These are phyloP conservation scores for Aspergillus olivimuriae DNA, from an alignment of 495 filamentous ascomycete genomes.

Conservation along the genomic window DNA sequence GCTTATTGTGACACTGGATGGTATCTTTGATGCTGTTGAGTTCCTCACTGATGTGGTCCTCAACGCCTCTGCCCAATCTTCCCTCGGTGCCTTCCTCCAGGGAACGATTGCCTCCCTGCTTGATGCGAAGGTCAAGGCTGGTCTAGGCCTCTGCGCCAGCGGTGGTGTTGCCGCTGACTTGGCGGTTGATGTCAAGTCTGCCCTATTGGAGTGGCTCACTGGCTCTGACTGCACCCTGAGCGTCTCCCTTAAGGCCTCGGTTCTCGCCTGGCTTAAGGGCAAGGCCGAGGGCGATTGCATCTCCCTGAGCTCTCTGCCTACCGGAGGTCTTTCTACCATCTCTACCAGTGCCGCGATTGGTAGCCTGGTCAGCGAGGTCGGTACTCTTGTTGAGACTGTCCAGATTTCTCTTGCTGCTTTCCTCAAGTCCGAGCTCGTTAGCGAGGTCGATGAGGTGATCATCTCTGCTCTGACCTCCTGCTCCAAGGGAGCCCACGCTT, in stretches of 20 bases:
- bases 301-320: constrained; percentile 22
- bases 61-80: constrained; percentile 23
- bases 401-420: constrained; percentile 31
- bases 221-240: constrained; percentile 25
- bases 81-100: constrained; percentile 27
- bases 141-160: constrained; percentile 30
- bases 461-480: constrained; percentile 25
- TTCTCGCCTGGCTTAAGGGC: constrained; percentile 33
- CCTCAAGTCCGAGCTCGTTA: constrained; percentile 26
- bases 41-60: constrained; percentile 29
- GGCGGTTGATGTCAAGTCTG: constrained; percentile 27
- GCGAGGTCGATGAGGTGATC: constrained; percentile 24
- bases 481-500: constrained; percentile 27
- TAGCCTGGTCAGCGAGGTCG: constrained; percentile 25
- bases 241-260: constrained; percentile 23
- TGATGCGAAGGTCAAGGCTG: constrained; percentile 26
- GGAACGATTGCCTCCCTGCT: constrained; percentile 14
- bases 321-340: constrained; percentile 25
- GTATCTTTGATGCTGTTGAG: constrained; percentile 29
- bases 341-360: constrained; percentile 33
- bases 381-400: constrained; percentile 24
- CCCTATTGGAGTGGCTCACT: constrained; percentile 28
- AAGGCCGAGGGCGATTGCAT: constrained; percentile 24
- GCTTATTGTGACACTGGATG: constrained; percentile 34
- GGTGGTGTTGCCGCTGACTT: constrained; percentile 32